Conservation (phyloP, 2,329 filamentous ascomycete genomes). For the Lachnellula willkommii region DNA sequence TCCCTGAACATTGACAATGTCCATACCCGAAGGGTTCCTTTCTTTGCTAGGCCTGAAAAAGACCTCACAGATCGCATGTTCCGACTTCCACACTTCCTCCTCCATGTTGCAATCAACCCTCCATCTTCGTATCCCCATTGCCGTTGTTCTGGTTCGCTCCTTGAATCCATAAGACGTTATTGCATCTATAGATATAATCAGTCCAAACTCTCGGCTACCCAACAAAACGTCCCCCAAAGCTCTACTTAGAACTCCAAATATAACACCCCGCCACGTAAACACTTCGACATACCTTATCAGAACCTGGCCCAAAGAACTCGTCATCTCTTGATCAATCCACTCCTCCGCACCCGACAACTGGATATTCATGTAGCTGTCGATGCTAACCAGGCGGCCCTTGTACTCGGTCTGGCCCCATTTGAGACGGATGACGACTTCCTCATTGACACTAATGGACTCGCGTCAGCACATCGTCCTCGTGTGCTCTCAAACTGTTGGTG, state of each 20-base stretch:
- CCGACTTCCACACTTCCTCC: background rate
- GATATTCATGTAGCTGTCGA: constrained; percentile 99
- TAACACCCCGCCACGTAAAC: background rate
- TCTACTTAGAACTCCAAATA: background rate
- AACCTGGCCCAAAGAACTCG: constrained; percentile 81
- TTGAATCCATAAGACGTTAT: constrained; percentile 94
- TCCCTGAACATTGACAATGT: constrained; percentile 1
- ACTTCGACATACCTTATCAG: constrained; percentile 66
- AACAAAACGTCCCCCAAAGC: no score
- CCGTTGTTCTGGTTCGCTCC: constrained; percentile 47
- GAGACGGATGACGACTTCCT: constrained; percentile 82
- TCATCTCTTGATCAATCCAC: constrained; percentile 81
- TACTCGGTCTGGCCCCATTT: constrained; percentile 99
- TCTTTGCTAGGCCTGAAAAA: background rate
- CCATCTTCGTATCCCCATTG: constrained; percentile 53
- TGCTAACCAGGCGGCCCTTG: constrained; percentile 84
- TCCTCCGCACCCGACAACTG: constrained; percentile 88
- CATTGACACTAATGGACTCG: constrained; percentile 63
- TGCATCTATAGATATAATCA: constrained; percentile 55
- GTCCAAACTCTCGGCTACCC: background rate
- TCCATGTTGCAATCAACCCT: constrained; percentile 32
- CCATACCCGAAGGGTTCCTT: background rate
- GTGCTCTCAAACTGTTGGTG: background rate
- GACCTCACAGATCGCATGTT: background rate
- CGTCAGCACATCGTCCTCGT: constrained; percentile 10